phyloP scores from a whole-genome alignment of 2,329 filamentous ascomycete species.

The Leptographium radiaticola region DNA sequence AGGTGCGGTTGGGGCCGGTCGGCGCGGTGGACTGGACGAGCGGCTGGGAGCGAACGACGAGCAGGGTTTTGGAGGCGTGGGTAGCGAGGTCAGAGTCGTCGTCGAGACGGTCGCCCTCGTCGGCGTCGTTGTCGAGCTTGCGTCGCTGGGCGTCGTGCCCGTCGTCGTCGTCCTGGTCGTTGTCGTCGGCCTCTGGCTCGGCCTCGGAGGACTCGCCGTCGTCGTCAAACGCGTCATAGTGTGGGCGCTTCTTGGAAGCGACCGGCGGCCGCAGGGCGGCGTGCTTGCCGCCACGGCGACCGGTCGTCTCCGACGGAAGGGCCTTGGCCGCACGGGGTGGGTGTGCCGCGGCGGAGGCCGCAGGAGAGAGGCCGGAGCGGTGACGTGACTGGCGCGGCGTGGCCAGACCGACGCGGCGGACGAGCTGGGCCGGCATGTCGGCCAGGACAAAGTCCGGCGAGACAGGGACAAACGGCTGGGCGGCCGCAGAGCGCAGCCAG shows the following conservation, averaged over 20 bases:
- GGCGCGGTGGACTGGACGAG: constrained; percentile 34
- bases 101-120: constrained; percentile 18
- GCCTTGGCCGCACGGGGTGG: background rate
- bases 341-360: too few species aligned
- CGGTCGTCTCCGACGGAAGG: constrained; percentile 4
- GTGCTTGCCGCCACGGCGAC: constrained; percentile 22
- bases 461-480: constrained; percentile 16
- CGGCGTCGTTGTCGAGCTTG: constrained; percentile 16
- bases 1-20: constrained; percentile 47
- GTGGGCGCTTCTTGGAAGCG: constrained; percentile 29
- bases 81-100: constrained; percentile 8
- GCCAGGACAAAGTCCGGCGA: constrained; percentile 13
- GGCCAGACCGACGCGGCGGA: constrained; percentile 10
- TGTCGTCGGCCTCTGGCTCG: background rate
- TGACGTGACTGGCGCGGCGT: background rate
- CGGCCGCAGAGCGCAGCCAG: constrained; percentile 21
- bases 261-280: constrained; percentile 29
- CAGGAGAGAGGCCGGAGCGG: background rate
- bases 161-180: background rate
- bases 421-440: constrained; percentile 13
- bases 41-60: constrained; percentile 34
- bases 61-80: constrained; percentile 9
- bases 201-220: constrained; percentile 16
- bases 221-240: constrained; percentile 21
- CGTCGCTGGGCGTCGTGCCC: background rate